These are phyloP conservation scores for Neofusicoccum parvum DNA, from an alignment of 2,329 filamentous ascomycete species.

Conservation along the genomic window DNA sequence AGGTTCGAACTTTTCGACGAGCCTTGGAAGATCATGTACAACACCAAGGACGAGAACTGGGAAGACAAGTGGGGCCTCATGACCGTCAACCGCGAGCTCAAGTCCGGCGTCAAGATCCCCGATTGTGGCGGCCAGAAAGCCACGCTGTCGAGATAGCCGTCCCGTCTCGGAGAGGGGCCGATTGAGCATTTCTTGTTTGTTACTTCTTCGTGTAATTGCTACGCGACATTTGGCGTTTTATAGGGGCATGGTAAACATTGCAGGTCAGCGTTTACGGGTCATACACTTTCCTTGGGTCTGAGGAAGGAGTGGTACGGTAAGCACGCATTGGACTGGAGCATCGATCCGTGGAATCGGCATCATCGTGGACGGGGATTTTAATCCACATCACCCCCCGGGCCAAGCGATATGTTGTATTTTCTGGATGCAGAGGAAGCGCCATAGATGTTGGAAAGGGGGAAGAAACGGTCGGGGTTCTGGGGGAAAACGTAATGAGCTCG, in stretches of 20 bases:
- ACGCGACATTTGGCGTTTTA: not conserved
- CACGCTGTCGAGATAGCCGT: slow-evolving; percentile 9
- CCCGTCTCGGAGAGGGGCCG: not conserved
- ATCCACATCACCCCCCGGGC: not conserved
- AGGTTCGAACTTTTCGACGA: slow-evolving; percentile 95
- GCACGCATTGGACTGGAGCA: too few species aligned
- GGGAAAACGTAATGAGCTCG: not conserved
- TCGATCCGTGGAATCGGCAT: too few species aligned
- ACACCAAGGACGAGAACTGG: slow-evolving; percentile 66
- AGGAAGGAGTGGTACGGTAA: not conserved
- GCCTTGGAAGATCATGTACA: slow-evolving; percentile 84
- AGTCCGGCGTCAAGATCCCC: slow-evolving; percentile 81
- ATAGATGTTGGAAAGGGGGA: not conserved
- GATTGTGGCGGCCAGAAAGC: slow-evolving; percentile 62
- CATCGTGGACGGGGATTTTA: not conserved
- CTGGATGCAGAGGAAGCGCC: not conserved
- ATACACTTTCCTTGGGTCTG: not conserved
- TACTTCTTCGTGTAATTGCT: not conserved
- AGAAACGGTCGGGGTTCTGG: not conserved
- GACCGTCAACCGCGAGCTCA: slow-evolving; percentile 81
- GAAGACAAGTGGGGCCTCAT: slow-evolving; percentile 96
- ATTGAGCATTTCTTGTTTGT: not conserved
- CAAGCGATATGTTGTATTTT: too few species aligned
- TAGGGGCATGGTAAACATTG: not conserved
- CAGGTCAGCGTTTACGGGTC: not conserved